Conservation (phyloP, 164 flowering plant species). For the Vitis vinifera region DNA sequence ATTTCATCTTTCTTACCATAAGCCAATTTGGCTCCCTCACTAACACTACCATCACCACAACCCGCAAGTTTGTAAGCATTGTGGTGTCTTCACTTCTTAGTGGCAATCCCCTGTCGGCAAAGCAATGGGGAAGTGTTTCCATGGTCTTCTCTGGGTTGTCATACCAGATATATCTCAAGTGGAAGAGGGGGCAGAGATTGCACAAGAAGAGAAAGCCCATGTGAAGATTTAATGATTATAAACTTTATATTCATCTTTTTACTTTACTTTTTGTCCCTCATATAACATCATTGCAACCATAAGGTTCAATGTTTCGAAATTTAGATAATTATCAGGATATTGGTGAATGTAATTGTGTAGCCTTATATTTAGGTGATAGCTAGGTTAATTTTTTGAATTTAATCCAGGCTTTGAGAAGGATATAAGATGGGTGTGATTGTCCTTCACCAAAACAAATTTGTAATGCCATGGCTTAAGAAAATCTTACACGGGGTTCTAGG, state of each 20-base stretch:
- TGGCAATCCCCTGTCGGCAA: constrained; percentile 88
- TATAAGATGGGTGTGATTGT: not conserved
- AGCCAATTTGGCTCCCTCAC: constrained; percentile 93
- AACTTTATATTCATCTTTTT: constrained; percentile 10
- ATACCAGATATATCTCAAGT: constrained; percentile 89
- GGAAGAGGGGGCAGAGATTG: constrained; percentile 72
- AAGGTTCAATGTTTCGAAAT: constrained; percentile 3
- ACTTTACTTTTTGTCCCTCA: not conserved
- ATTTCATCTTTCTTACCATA: constrained; percentile 94
- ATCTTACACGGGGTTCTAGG: no score
- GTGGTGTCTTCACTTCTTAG: constrained; percentile 89
- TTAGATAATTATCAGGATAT: not conserved
- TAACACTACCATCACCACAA: constrained; percentile 97
- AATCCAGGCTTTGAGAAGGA: not conserved
- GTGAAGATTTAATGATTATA: constrained; percentile 22
- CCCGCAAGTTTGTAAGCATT: constrained; percentile 96
- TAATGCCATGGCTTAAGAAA: no score
- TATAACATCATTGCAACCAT: constrained; percentile 11
- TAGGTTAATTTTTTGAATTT: not conserved
- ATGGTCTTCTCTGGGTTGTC: constrained; percentile 96
- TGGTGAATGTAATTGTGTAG: constrained; percentile 17
- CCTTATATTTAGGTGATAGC: constrained; percentile 2
- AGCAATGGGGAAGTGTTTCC: constrained; percentile 87
- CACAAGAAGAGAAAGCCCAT: constrained; percentile 68
- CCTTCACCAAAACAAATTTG: no score